phyloP scores from a whole-genome alignment of 2,329 filamentous ascomycete species.

The Penicillium sclerotiorum region DNA sequence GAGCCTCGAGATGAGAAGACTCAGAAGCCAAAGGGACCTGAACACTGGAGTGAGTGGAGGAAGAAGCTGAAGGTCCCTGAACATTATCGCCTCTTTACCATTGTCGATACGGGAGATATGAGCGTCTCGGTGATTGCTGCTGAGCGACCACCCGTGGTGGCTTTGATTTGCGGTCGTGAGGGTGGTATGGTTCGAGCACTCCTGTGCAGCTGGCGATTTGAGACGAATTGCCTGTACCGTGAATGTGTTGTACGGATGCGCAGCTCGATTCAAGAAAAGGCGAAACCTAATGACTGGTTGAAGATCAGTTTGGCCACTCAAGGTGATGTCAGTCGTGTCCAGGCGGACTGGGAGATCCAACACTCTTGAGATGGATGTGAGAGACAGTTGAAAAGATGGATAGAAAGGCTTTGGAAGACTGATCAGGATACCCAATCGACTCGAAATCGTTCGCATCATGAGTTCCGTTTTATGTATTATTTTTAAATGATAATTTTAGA shows the following conservation, averaged over 20 bases:
- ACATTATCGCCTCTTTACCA: conserved; percentile 31
- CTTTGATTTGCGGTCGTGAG: conserved; percentile 32
- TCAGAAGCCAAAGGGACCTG: not conserved
- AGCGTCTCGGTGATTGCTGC: conserved; percentile 34
- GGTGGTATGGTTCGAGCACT: conserved; percentile 36
- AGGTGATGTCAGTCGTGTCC: conserved; percentile 7
- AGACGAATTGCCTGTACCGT: conserved; percentile 18
- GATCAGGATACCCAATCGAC: too few species aligned
- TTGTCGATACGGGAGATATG: conserved; percentile 36
- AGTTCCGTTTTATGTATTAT: too few species aligned
- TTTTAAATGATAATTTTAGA: too few species aligned
- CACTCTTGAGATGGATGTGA: too few species aligned
- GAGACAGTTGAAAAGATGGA: not conserved
- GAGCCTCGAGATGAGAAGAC: not conserved
- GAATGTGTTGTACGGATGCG: conserved; percentile 22
- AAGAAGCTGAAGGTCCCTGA: conserved; percentile 5
- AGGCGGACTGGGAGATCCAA: too few species aligned
- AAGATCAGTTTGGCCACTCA: conserved; percentile 21
- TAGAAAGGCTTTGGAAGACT: not conserved
- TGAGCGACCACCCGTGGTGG: conserved; percentile 31
- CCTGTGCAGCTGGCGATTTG: conserved; percentile 27
- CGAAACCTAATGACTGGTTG: conserved; percentile 17
- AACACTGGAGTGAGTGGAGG: conserved; percentile 7
- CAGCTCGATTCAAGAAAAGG: conserved; percentile 14
- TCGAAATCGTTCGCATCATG: too few species aligned